Evolutionary conservation across 768 basidiomycete species (phyloP), one percentile per base, ranked within the genome.

Genomic region (Hygrocybe coccinea): DNA sequence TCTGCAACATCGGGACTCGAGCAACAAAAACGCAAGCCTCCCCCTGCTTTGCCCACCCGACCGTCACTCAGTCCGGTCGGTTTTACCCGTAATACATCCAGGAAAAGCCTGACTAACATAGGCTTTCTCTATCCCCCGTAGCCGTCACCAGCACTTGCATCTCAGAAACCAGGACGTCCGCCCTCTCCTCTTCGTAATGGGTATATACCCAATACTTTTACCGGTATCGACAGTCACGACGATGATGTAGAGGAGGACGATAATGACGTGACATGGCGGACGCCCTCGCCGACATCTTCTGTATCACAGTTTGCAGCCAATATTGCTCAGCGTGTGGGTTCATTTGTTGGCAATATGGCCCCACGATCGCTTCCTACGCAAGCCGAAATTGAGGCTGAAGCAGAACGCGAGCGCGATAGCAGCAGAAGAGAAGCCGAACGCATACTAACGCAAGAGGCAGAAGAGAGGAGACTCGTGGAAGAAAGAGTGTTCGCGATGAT

Each of bases 371-470:
- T 78, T 63, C 87, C 80, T 2, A 81, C 85, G 1, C 88, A 91
- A 64, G 87, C 85, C 0, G 87, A 93, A 65, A 70, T 93, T 8
- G 90, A 91, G 69, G 88, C 87, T 2, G 86, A 91, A 58, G 89
- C 88, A 8, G 80, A 86, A 56, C 74, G 82, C 24, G 89, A 91
- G 66, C 81, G 90, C 43, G 90, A 91, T 60, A 73, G 76, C 41
- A 87, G 85, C 60, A 74, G 91, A 56, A 75, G 82, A 37, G 89
- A 91, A 65, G 90, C 90, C 1, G 90, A 92, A 66, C 77, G 75
- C 1, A 92, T 92, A 59, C 70, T 92, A 25, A 84, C 77, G 0
- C 76, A 70, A 52, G 91, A 92, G 67, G 84, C 87, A 0, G 79
- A 84, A 51, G 85, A 89, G 59, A 74, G 87, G 17, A 79, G 78